phyloP scores from a whole-genome alignment of 106 monocot species.

The Dendrobium catenatum region DNA sequence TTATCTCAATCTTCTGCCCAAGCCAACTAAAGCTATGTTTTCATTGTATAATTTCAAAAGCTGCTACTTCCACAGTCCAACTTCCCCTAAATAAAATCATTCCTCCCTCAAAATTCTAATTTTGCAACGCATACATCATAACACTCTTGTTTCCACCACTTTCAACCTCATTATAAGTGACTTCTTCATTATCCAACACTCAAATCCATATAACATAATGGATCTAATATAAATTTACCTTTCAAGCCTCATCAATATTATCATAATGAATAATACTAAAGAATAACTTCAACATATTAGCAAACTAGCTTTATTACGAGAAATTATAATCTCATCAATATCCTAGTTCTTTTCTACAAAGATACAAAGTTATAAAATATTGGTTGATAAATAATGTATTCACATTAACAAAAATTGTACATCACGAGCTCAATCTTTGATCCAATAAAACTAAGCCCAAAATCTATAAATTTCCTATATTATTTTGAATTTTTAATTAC shows the following conservation, averaged over 20 bases:
- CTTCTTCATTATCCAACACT: neutral
- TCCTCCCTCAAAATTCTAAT: neutral
- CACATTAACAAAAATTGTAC: neutral
- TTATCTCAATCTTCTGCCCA: neutral
- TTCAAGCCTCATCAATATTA: neutral
- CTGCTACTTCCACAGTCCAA: neutral
- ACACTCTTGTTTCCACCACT: neutral
- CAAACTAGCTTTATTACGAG: neutral
- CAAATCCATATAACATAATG: neutral
- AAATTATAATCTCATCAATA: neutral
- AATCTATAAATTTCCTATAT: neutral
- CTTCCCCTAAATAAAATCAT: neutral
- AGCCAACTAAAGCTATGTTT: neutral
- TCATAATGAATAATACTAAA: neutral
- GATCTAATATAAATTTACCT: neutral
- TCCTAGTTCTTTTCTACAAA: neutral
- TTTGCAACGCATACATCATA: neutral
- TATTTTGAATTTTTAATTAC: neutral
- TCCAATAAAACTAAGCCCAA: neutral
- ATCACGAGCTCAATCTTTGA: neutral
- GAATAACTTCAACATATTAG: neutral
- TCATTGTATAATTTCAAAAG: neutral
- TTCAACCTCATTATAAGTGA: neutral
- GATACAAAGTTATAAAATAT: neutral
- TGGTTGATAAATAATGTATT: neutral